Base-by-base conservation (phyloP, 441 rosid species). In the Aleurites moluccanus region DNA sequence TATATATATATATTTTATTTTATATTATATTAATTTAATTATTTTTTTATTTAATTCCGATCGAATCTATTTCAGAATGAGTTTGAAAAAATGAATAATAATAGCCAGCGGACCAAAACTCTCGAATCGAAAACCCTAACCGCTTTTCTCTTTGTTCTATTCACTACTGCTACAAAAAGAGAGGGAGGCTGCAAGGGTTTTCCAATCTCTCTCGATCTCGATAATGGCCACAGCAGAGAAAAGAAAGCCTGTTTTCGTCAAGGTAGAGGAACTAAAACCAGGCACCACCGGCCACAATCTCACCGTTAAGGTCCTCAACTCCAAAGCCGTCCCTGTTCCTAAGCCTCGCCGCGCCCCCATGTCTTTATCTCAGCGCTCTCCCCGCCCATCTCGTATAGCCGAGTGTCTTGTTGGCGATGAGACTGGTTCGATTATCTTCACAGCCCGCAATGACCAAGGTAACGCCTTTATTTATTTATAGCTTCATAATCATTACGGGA, bases 361-460 rank as follows among this genome's bases (percentile, higher is more conserved):
- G 85, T 82, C 78, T 38, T 35, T 90, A 25, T 73, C 90, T 56
- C 90, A 86, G 11, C 88, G 80, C 1, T 76, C 92, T 10, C 73
- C 84, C 60, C 91, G 86, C 65, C 89, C 92, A 1, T 71, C 87
- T 56, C 89, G 89, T 63, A 92, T 94, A 74, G 88, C 89, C 18
- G 99, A 94, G 87, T 92, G 98, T 80, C 89, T 94, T 47, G 85
- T 94, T 45, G 97, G 99, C 23, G 99, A 94, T 42, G 96, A 91
- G 45, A 91, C 97, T 11, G 99, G 89, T 49, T 79, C 84, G 67
- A 91, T 94, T 78, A 80, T 90, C 70, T 94, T 94, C 91, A 94
- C 99, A 13, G 99, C 99, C 35, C 92, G 99, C n/a, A 91, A 92
- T 78, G 97, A 92, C 18, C 97, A 94, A 91, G 99, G 98, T 92